Evolutionary conservation across 2,329 filamentous ascomycete genomes (phyloP).

Genomic region (Colletotrichum nymphaeae): DNA sequence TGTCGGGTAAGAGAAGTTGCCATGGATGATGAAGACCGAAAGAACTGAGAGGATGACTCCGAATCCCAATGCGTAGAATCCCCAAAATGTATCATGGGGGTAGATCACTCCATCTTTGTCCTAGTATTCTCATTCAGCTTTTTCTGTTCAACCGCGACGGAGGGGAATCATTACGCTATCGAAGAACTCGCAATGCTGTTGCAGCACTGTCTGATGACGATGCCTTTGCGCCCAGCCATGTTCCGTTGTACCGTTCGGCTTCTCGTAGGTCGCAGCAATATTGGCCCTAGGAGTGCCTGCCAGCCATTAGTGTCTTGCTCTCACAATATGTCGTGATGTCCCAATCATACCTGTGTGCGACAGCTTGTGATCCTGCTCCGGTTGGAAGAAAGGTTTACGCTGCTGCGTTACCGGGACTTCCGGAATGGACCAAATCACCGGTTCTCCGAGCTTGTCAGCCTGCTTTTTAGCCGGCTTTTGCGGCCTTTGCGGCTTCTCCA

Average conservation of each 20-base stretch:
- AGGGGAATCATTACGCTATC: conserved; percentile 41
- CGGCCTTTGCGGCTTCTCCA: background rate
- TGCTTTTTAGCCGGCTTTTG: background rate
- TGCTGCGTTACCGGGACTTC: conserved; percentile 41
- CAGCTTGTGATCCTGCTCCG: conserved; percentile 41
- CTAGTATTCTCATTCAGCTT: background rate
- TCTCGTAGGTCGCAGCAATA: conserved; percentile 46
- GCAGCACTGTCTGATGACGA: conserved; percentile 48
- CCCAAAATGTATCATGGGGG: conserved; percentile 51
- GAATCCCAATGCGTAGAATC: conserved; percentile 54
- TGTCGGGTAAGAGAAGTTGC: conserved; percentile 58
- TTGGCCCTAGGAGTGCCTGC: conserved; percentile 49
- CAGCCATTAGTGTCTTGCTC: background rate
- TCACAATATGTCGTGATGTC: background rate
- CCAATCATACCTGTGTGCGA: conserved; percentile 40
- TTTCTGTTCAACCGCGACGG: background rate
- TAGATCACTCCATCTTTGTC: conserved; percentile 53
- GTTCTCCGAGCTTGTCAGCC: background rate
- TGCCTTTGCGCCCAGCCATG: conserved; percentile 45
- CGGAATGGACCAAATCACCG: conserved; percentile 23
- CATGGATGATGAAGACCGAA: conserved; percentile 52
- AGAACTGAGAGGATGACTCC: conserved; percentile 51
- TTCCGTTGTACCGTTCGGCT: conserved; percentile 48
- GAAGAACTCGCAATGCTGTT: conserved; percentile 55
- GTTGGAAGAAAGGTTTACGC: conserved; percentile 44